Evolutionary conservation across 352 stramenopile genomes (phyloP).

Genomic region (Globisporangium barbulae): DNA sequence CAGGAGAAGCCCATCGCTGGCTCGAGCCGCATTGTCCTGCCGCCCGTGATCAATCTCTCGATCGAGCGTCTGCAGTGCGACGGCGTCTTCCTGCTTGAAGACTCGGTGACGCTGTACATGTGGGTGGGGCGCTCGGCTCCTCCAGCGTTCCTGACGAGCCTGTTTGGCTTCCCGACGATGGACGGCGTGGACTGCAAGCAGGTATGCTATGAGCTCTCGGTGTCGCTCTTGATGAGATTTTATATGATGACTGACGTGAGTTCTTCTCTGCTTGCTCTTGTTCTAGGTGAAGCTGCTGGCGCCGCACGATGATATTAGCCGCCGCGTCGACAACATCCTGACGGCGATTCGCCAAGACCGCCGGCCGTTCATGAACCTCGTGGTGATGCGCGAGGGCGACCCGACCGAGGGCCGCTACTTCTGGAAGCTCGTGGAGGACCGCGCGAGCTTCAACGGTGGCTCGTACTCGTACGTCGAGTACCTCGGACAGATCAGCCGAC

Average conservation of each 20-base stretch:
- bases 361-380: constrained; percentile 78
- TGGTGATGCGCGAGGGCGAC: constrained; percentile 95
- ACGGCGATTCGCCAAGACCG: constrained; percentile 86
- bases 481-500: constrained; percentile 85
- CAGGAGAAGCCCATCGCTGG: constrained; percentile 57
- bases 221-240: background rate
- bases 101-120: constrained; percentile 94
- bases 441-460: constrained; percentile 95
- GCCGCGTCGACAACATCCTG: constrained; percentile 87
- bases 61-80: constrained; percentile 92
- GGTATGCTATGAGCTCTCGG: constrained; percentile 25
- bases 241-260: background rate
- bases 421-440: constrained; percentile 98
- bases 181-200: constrained; percentile 92
- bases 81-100: constrained; percentile 97
- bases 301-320: constrained; percentile 81
- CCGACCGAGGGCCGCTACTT: constrained; percentile 93
- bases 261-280: background rate
- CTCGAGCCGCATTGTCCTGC: constrained; percentile 79
- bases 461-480: constrained; percentile 98
- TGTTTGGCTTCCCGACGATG: constrained; percentile 95
- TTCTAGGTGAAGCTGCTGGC: constrained; percentile 70
- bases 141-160: constrained; percentile 78
- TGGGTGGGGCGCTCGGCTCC: constrained; percentile 94
- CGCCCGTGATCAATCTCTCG: constrained; percentile 92